Evolutionary conservation across 148 eudicot genomes (phyloP), one percentile per base, ranked within the genome.

Genomic region (Rhododendron simsii): DNA sequence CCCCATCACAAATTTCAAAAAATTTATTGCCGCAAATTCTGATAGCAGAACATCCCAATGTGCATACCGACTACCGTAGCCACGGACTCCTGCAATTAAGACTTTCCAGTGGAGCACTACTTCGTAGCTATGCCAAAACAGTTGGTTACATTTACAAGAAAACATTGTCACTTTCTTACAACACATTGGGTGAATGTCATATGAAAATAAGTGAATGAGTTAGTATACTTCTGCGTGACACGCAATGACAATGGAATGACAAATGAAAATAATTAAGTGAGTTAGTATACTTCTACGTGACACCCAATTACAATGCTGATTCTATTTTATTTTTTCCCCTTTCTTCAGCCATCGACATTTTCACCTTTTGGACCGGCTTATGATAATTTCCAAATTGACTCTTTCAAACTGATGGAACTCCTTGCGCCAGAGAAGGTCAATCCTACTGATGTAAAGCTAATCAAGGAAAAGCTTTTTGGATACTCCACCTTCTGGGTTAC

Each of bases 401-500:
- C 99, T 76, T 93, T 98, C 84, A 98, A 95, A 85, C 89, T 98
- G 85, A 94, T 98, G 98, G 99, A 98, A 89, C 95, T 98, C 82
- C 96, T 98, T 37, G 99, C 98, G 82, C 99, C 99, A 28, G 99
- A 98, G 71, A 98, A 91, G 90, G 99, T 98, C 88, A 98, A 98
- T 89, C 97, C 99, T 41, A 84, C 90, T 80, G 99, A 98, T 90
- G 95, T 95, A 80, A 95, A 95, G 89, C 86, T 94, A 81, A 95
- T 98, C 74, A 95, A 94, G 89, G 96, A 95, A 50, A 95, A 91
- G 86, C 89, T 98, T 87, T 98, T 98, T 89, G 99, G 99, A 81
- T 98, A 98, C 87, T 95, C 99, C 50, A 94, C 98, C 75, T 98
- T 98, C 65, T 98, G 99, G 99, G 98, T 98, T 67, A 98, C 99